Percentiles rank a stretch among this genome's conserved stretches.
These are phyloP conservation scores for Yarrowia divulgata DNA, from an alignment of 805 yeast genomes.

Conservation along the genomic window DNA sequence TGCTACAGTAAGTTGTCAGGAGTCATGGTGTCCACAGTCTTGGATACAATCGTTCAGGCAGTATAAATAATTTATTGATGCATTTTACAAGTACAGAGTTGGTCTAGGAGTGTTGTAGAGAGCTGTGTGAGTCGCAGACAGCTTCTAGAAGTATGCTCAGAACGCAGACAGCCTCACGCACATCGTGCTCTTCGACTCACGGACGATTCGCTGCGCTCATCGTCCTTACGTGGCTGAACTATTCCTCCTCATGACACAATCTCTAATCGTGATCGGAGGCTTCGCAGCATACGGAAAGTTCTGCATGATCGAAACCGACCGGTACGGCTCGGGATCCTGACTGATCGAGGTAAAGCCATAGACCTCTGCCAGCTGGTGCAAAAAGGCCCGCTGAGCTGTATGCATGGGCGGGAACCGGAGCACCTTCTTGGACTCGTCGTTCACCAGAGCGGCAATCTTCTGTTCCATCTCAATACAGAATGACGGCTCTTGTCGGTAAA, in stretches of 20 bases:
- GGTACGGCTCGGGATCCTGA: conserved; percentile 80
- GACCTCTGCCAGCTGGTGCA: conserved; percentile 69
- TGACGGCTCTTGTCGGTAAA: conserved; percentile 61
- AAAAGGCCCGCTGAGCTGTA: conserved; percentile 68
- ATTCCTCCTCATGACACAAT: conserved; percentile 32
- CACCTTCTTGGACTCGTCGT: conserved; percentile 50
- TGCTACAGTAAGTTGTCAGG: too few relatives aligned
- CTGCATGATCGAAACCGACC: conserved; percentile 53
- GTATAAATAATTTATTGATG: conserved; percentile 6
- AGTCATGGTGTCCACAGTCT: too few relatives aligned
- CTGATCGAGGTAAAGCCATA: conserved; percentile 70
- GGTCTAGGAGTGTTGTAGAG: too few relatives aligned
- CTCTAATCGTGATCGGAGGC: conserved; percentile 17
- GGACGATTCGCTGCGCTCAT: too few relatives aligned
- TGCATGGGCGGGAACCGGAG: conserved; percentile 79
- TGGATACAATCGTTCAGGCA: too few relatives aligned
- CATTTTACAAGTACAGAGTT: conserved; percentile 3
- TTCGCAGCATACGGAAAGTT: conserved; percentile 24
- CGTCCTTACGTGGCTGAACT: background rate
- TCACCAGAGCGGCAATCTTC: conserved; percentile 59
- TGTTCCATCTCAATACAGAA: conserved; percentile 76
- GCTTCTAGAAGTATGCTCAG: too few relatives aligned
- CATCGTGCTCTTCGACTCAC: too few relatives aligned
- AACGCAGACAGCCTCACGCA: too few relatives aligned
- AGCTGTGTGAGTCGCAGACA: too few relatives aligned